These are phyloP conservation scores for Acanthamoeba culbertsoni DNA, from an alignment of 208 protist genomes.

Conservation along the genomic window DNA sequence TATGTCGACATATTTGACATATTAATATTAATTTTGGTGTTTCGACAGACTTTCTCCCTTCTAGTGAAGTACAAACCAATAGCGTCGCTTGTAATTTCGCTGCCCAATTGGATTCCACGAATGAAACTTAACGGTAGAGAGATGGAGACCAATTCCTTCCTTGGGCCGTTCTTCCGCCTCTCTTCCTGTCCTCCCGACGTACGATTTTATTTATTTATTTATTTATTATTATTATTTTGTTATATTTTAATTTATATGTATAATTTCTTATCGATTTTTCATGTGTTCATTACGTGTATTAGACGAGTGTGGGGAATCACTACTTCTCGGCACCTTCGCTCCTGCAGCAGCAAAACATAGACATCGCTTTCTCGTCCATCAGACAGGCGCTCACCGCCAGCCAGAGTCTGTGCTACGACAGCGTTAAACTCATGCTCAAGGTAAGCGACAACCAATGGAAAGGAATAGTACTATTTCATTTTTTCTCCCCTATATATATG, in stretches of 20 bases:
- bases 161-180: conserved; percentile 57
- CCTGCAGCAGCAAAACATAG: conserved; percentile 26
- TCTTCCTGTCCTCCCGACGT: conserved; percentile 37
- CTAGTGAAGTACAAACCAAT: conserved; percentile 54
- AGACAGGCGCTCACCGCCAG: conserved; percentile 27
- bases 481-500: background rate
- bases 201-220: background rate
- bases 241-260: background rate
- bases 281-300: background rate
- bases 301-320: conserved; percentile 51
- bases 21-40: background rate
- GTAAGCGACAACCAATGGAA: background rate
- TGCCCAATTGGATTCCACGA: conserved; percentile 47
- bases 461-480: too few relatives aligned
- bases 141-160: conserved; percentile 58
- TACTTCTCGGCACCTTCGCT: conserved; percentile 49
- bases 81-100: background rate
- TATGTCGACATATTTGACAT: background rate
- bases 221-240: background rate
- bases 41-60: background rate
- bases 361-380: background rate
- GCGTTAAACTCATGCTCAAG: conserved; percentile 34
- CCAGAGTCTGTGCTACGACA: conserved; percentile 28
- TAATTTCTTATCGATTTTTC: background rate
- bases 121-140: conserved; percentile 8